phyloP scores from a whole-genome alignment of 352 stramenopile species.

The Globisporangium paroecandrum region DNA sequence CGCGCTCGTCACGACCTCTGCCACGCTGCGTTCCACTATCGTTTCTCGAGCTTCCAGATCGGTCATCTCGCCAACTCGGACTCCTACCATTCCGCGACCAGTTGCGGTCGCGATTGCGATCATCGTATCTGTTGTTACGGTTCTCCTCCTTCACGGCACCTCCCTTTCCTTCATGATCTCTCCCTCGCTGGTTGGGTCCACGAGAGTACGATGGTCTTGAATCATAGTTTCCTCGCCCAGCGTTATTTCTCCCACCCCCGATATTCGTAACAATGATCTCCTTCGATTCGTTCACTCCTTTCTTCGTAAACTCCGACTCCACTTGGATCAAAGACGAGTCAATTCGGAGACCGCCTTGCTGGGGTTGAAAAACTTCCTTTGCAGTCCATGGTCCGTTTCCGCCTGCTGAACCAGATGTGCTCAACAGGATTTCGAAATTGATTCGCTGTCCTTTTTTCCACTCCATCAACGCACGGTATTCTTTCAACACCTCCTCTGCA shows the following conservation, averaged over 20 bases:
- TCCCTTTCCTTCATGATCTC: conserved; percentile 12
- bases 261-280: conserved; percentile 35
- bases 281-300: conserved; percentile 61
- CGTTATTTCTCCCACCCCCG: conserved; percentile 15
- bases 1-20: conserved; percentile 13
- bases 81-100: conserved; percentile 14
- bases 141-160: conserved; percentile 17
- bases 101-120: conserved; percentile 19
- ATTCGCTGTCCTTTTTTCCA: conserved; percentile 68
- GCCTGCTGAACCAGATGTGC: conserved; percentile 25
- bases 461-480: conserved; percentile 49
- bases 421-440: conserved; percentile 55
- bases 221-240: conserved; percentile 6
- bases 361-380: conserved; percentile 47
- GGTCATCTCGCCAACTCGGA: conserved; percentile 15
- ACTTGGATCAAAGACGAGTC: conserved; percentile 54
- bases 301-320: conserved; percentile 65
- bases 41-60: conserved; percentile 14
- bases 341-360: conserved; percentile 62
- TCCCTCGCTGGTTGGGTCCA: conserved; percentile 14
- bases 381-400: conserved; percentile 30
- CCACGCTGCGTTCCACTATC: conserved; percentile 10
- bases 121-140: conserved; percentile 21
- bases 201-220: conserved; percentile 9
- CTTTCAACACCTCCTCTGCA: conserved; percentile 59